phyloP scores from a whole-genome alignment of 345 rosid species.

The Aurinia saxatilis region DNA sequence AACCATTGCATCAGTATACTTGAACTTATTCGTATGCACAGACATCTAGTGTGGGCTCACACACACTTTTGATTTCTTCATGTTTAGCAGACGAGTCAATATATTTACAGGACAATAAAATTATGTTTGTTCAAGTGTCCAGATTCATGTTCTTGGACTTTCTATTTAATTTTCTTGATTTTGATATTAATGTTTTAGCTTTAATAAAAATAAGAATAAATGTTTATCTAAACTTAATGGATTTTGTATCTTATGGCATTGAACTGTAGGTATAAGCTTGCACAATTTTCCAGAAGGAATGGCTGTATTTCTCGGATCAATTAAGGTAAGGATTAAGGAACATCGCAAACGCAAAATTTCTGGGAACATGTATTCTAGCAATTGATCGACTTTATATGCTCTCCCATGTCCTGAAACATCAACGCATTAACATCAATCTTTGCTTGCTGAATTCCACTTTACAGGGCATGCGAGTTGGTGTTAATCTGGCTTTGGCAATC shows the following conservation, averaged over 20 bases:
- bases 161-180: background rate
- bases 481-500: constrained; percentile 91
- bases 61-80: background rate
- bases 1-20: constrained; percentile 8
- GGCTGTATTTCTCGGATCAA: constrained; percentile 98
- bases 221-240: background rate
- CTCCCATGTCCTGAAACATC: background rate
- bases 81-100: constrained; percentile 1
- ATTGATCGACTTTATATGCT: background rate
- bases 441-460: constrained; percentile 19
- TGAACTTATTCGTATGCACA: background rate
- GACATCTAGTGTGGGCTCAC: background rate
- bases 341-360: background rate
- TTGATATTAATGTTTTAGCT: background rate
- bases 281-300: constrained; percentile 98
- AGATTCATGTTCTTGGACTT: background rate
- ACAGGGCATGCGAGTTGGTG: constrained; percentile 92
- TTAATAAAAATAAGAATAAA: background rate
- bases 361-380: background rate
- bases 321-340: constrained; percentile 51
- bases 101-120: background rate
- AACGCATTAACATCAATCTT: constrained; percentile 1
- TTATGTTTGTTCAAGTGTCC: background rate
- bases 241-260: background rate
- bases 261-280: constrained; percentile 84